Evolutionary conservation across 2,329 filamentous ascomycete species (phyloP), one percentile per base, ranked within the genome.

Genomic region (Penicillium sp.): DNA sequence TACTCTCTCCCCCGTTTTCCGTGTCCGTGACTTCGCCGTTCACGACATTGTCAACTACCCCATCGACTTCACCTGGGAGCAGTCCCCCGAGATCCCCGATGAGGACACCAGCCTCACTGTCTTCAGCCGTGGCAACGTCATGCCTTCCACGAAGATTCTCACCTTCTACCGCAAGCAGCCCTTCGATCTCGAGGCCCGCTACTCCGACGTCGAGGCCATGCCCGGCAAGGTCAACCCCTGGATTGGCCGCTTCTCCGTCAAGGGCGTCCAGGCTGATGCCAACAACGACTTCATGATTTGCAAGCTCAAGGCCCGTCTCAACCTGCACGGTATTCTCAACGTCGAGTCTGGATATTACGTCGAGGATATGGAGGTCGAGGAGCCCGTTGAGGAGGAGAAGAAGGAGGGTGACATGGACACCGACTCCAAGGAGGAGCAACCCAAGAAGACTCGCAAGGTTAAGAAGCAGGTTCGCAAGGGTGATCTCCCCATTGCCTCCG

Each of bases 381-480:
- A 96, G 81, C 91, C 93, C 63, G 82, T 96, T 62, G 90, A 88
- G 68, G 88, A 92, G 64, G 82, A 83, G 38, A 77, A 80, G 73
- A 88, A 87, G 63, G 89, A 93, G 63, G 82, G 84, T 68, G 78
- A 80, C 63, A 96, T 94, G 91, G 91, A 96, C 38, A 93, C 90
- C 50, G 91, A 96, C 66, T 79, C 76, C 57, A 83, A 83, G 66
- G 84, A 86, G 61, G 84, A 86, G 55, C 85, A 87, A 60, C 91
- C 92, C 72, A 85, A 86, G 65, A 90, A 90, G 88, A 96, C 87
- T 53, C 89, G 93, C 75, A 97, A 97, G 82, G 91, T 99, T 68
- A 97, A 97, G 89, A 99, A 97, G 86, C 93, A 97, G 81, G 90
- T 97, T 65, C 90, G 93, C 78, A 97, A 97, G 84, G 94, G 94